Conservation (phyloP, 768 basidiomycete genomes). For the Collybiopsis luxurians region DNA sequence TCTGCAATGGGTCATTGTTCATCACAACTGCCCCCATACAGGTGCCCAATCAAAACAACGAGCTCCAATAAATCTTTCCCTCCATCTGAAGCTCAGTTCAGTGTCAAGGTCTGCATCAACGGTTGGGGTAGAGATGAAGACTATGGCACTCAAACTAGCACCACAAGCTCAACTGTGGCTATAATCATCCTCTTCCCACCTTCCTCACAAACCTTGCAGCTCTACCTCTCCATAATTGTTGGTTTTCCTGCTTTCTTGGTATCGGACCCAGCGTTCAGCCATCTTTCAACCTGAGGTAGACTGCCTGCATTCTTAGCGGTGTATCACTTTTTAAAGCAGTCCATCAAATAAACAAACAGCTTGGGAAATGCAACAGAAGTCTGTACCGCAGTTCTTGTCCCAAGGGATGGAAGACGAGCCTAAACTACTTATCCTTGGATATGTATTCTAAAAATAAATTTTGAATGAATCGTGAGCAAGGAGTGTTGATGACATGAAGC, state of each 20-base stretch:
- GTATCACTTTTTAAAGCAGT: neutral
- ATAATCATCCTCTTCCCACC: too few species aligned
- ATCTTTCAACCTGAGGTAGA: slow-evolving; percentile 2
- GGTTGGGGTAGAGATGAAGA: too few species aligned
- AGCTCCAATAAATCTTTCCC: too few species aligned
- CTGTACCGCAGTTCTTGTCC: slow-evolving; percentile 42
- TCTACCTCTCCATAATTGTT: neutral
- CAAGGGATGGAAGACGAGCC: slow-evolving; percentile 25
- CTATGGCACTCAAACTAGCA: too few species aligned
- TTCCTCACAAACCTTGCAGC: neutral
- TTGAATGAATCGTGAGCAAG: slow-evolving; percentile 58
- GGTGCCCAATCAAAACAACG: too few species aligned
- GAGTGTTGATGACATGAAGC: slow-evolving; percentile 62
- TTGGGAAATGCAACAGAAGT: slow-evolving; percentile 59
- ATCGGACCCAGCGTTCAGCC: neutral
- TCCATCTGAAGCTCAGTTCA: too few species aligned
- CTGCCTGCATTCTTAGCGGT: neutral
- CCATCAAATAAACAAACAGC: slow-evolving; percentile 44
- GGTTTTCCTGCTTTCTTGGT: neutral
- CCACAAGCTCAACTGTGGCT: too few species aligned
- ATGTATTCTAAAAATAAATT: slow-evolving; percentile 47
- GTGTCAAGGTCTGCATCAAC: too few species aligned
- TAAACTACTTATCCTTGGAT: slow-evolving; percentile 30
- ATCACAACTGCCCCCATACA: too few species aligned
- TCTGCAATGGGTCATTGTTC: too few species aligned